Evolutionary conservation across 306 rosid genomes (phyloP).

Genomic region (Dicorynia guianensis): DNA sequence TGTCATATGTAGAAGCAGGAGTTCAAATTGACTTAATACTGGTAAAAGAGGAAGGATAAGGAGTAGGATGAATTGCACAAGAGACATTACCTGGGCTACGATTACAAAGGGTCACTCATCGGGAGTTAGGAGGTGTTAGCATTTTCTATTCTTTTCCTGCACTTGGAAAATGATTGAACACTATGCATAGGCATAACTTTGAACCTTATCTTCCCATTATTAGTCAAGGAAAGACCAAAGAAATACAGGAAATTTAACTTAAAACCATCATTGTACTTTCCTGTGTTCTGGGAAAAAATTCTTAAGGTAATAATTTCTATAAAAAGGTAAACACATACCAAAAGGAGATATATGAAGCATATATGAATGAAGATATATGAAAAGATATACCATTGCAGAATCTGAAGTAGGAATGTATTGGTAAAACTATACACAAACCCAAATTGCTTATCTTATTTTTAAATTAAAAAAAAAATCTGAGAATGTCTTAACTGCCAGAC

Average conservation of each 20-base stretch:
- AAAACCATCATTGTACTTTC: not conserved
- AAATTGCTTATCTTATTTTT: not conserved
- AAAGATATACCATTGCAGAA: slow-evolving; percentile 12
- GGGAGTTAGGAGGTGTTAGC: slow-evolving; percentile 18
- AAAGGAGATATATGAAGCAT: not conserved
- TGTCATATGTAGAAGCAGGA: not conserved
- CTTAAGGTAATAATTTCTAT: not conserved
- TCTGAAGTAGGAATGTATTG: not conserved
- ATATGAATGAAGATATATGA: not conserved
- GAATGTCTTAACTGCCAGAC: not conserved
- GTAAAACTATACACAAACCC: not conserved
- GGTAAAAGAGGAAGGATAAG: slow-evolving; percentile 27
- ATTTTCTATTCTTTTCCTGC: slow-evolving; percentile 35
- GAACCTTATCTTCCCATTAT: slow-evolving; percentile 1
- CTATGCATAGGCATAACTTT: slow-evolving; percentile 7
- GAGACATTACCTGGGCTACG: slow-evolving; percentile 40
- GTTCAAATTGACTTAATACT: not conserved
- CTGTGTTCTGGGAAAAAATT: not conserved
- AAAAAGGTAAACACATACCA: not conserved
- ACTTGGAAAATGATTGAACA: slow-evolving; percentile 14
- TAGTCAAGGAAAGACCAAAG: not conserved
- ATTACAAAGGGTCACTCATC: slow-evolving; percentile 32
- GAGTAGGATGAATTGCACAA: slow-evolving; percentile 25
- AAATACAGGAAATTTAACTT: not conserved
- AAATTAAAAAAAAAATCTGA: slow-evolving; percentile 12